Percentiles rank a stretch among this genome's conserved stretches.
Conservation (phyloP, 2,329 filamentous ascomycete genomes). For the Trichoderma citrinoviride region DNA sequence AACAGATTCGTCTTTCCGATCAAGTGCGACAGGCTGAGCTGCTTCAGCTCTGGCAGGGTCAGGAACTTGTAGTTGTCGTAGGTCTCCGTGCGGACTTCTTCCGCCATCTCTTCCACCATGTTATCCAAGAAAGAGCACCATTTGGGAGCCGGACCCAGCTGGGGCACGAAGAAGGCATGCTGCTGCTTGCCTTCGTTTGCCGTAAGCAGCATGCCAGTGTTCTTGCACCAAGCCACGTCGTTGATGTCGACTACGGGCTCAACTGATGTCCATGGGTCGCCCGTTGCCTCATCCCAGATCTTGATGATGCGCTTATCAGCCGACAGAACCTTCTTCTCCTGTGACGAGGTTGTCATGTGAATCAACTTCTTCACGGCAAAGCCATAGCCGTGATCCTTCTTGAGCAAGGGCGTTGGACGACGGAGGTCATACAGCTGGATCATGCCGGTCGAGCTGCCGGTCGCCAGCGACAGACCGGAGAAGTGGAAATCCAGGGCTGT, state of each 20-base stretch:
- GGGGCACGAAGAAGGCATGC: conserved; percentile 91
- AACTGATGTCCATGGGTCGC: conserved; percentile 90
- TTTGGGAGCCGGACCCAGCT: conserved; percentile 85
- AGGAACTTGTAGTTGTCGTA: conserved; percentile 99
- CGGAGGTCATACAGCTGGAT: conserved; percentile 90
- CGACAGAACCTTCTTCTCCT: conserved; percentile 84
- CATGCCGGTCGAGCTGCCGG: conserved; percentile 83
- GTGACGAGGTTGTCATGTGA: conserved; percentile 66
- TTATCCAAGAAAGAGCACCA: conserved; percentile 98
- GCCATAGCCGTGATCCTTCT: conserved; percentile 94
- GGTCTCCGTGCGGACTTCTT: conserved; percentile 71
- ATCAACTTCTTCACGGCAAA: conserved; percentile 85
- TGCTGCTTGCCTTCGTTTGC: conserved; percentile 96
- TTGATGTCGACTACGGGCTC: conserved; percentile 95
- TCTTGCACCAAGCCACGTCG: conserved; percentile 86
- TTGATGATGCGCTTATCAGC: conserved; percentile 97
- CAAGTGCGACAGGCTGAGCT: conserved; percentile 82
- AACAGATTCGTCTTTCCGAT: conserved; percentile 87
- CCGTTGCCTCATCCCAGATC: conserved; percentile 82
- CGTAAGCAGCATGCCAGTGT: conserved; percentile 92
- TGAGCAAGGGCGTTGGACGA: conserved; percentile 78
- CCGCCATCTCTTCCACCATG: conserved; percentile 97
- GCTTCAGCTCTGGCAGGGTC: conserved; percentile 79
- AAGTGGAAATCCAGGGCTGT: conserved; percentile 84
- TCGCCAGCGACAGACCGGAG: conserved; percentile 79